Percentiles rank a stretch among this genome's conserved stretches.
Conservation (phyloP, 768 basidiomycete genomes). For the Kwoniella sp. region DNA sequence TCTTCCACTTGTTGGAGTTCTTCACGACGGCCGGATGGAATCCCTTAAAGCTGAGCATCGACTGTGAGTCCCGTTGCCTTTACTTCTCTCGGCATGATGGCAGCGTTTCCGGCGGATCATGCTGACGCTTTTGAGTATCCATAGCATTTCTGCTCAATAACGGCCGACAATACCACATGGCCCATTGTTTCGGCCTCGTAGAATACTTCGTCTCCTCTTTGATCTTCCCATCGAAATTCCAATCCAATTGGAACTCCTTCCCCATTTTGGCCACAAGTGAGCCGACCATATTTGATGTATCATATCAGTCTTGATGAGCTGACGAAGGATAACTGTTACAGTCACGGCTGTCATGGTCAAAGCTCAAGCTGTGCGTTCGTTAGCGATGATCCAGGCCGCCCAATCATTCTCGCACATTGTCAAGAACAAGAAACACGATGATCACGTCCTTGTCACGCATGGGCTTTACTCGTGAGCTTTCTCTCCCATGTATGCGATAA, state of each 20-base stretch:
- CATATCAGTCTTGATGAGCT: background rate
- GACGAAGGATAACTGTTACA: constrained; percentile 47
- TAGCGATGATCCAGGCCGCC: constrained; percentile 95
- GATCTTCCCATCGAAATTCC: constrained; percentile 66
- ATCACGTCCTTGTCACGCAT: constrained; percentile 79
- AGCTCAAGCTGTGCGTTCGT: constrained; percentile 78
- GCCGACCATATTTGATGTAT: background rate
- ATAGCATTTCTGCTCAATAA: constrained; percentile 93
- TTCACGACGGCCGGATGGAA: constrained; percentile 97
- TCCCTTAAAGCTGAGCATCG: constrained; percentile 82
- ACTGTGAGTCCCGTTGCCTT: constrained; percentile 67
- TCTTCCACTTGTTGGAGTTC: constrained; percentile 93
- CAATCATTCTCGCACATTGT: constrained; percentile 91
- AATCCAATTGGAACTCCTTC: constrained; percentile 18
- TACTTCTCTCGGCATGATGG: no score
- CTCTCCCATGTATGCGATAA: constrained; percentile 19
- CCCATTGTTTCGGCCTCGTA: constrained; percentile 72
- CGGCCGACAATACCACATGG: constrained; percentile 78
- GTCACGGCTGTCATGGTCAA: constrained; percentile 68
- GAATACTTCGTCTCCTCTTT: constrained; percentile 78
- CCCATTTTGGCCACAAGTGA: constrained; percentile 12
- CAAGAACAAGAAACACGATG: constrained; percentile 70
- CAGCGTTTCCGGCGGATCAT: background rate
- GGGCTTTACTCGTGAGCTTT: constrained; percentile 79
- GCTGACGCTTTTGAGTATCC: constrained; percentile 15